Evolutionary conservation across 2,329 filamentous ascomycete species (phyloP), one percentile per base, ranked within the genome.

Genomic region (Alternaria metachromatica): DNA sequence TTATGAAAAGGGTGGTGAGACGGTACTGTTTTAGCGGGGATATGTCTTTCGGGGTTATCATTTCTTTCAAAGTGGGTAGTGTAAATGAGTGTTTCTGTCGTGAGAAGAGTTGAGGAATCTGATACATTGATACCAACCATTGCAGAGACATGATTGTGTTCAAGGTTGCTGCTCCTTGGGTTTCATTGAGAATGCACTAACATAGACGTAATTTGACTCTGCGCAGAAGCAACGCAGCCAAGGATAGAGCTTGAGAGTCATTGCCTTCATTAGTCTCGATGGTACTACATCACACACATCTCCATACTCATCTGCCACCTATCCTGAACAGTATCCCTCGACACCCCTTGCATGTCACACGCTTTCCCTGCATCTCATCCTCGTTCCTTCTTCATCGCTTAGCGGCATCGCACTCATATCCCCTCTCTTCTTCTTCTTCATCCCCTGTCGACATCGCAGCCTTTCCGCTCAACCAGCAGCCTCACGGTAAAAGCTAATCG

Each of bases 401-500:
- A 7, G 33, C 2, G 13, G 33, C 33, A 37, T 0, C n/a, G 33
- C 33, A 37, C 15, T n/a, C 33, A 37, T 10, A n/a, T 37, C 33
- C 33, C 33, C 33, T 37, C 15, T 37, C 33, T 37, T 15, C 30
- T 37, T 37, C 33, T 37, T 15, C 30, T 37, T 15, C 30, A 33
- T 0, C 33, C 0, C 33, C 33, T n/a, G 15, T 37, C 2, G 33
- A 2, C 3, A 37, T 37, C 33, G 8, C n/a, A 37, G 33, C 15
- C 33, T 5, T 37, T n/a, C 15, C 33, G 8, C 33, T 37, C 73
- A 79, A 58, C 80, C 80, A 7, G 77, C 78, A 21, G 80, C 80
- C 57, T 82, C 80, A 13, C 80, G 68, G 62, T 80, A 81, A 65
- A 82, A 76, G 64, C 73, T 73, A 20, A 82, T 80, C 1, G 74